Conservation (phyloP, 73 alveolate genomes). For the Paramecium sexaurelia region DNA sequence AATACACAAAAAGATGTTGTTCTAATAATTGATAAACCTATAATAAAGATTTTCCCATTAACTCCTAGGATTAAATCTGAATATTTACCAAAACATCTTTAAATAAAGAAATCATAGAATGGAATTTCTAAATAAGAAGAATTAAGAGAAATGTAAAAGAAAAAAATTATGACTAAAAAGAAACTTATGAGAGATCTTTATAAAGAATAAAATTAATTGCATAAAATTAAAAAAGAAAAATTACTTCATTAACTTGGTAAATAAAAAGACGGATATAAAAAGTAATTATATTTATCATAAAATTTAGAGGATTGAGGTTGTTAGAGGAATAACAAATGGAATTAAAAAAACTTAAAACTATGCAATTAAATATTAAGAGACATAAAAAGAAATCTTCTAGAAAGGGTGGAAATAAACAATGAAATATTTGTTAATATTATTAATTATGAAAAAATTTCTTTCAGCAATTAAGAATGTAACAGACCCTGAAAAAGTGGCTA, state of each 20-base stretch:
- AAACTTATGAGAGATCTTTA: constrained; percentile 14
- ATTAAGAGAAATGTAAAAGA: not conserved
- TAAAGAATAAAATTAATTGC: constrained; percentile 34
- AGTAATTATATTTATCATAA: not conserved
- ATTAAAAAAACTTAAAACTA: constrained; percentile 2
- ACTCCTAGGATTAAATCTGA: constrained; percentile 26
- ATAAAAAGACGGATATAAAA: constrained; percentile 9
- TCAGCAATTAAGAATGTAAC: not conserved
- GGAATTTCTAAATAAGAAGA: constrained; percentile 19
- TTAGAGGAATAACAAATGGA: constrained; percentile 35
- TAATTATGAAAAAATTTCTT: constrained; percentile 14
- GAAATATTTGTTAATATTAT: constrained; percentile 17
- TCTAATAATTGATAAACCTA: constrained; percentile 1
- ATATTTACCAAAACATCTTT: not conserved
- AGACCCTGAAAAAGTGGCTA: not conserved
- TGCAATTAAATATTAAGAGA: constrained; percentile 12
- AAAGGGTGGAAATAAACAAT: constrained; percentile 31
- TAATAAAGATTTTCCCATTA: constrained; percentile 7
- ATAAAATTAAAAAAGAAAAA: not conserved
- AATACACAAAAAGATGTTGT: not conserved
- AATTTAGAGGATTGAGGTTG: constrained; percentile 6
- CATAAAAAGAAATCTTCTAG: constrained; percentile 31
- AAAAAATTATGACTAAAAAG: constrained; percentile 27
- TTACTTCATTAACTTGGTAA: not conserved
- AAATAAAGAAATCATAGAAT: not conserved